Base-by-base conservation (phyloP, 73 alveolate species). In the Blepharisma japonicum region DNA sequence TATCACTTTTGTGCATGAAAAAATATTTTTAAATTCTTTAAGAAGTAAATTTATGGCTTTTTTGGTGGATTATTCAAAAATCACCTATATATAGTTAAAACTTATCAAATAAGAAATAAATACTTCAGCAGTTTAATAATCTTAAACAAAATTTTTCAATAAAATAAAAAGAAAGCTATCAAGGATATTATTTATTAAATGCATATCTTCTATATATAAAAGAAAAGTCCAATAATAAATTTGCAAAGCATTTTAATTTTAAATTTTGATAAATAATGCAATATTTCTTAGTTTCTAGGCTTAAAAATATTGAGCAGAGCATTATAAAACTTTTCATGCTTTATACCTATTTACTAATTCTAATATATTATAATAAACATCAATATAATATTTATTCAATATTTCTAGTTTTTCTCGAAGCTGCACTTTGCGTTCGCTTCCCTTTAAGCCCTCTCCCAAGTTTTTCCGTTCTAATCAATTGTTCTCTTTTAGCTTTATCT, bases 391-490 rank as follows among this genome's bases (percentile, higher is more conserved):
- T 32, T 32, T 32, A 32, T 32, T 32, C 42, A 32, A 32, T 32
- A 53, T 53, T 53, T 53, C 23, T 53, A 11, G 6, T 11, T 53
- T 53, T 53, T 4, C 23, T 53, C 67, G 67, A 53, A 1, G 74
- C 74, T 20, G 74, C 74, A 61, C 74, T 61, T 61, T n/a, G 23
- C 11, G 74, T 39, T 20, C 74, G 74, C 5, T 25, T 61, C 14
- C n/a, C 74, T 61, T 25, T 14, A 61, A 61, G 39, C 4, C 74
- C 74, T 61, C 46, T 61, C 2, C 49, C 11, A 8, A 61, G 47
- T 61, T 25, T 61, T 61, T 61, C 74, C 46, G 23, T 25, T 61
- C 23, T 61, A 8, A 61, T 14, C 2, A 39, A 20, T 8, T 25
- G 14, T 61, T 61, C 74, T 25, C 23, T 61, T 8, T 14, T 25